phyloP scores from a whole-genome alignment of 345 rosid species.

The Citrus hindsii region DNA sequence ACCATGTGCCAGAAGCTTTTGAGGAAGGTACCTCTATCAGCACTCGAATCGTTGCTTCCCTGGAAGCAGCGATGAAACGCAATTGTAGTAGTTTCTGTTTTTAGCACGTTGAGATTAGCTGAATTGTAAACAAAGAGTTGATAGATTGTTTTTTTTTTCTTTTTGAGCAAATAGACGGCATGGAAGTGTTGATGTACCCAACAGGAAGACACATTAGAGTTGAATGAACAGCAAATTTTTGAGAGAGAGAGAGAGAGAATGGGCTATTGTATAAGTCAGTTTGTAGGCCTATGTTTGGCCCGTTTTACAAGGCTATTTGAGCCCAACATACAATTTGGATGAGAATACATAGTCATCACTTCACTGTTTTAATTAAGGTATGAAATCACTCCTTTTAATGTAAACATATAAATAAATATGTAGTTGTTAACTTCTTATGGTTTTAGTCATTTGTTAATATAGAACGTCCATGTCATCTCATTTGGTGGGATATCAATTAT shows the following conservation, averaged over 20 bases:
- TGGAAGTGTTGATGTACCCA: background rate
- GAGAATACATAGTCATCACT: too few relatives aligned
- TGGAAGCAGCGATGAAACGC: background rate
- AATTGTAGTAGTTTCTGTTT: constrained; percentile 9
- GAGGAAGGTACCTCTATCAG: background rate
- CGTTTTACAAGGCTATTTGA: background rate
- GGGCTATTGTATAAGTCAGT: too few relatives aligned
- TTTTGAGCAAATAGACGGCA: background rate
- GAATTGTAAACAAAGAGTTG: constrained; percentile 10
- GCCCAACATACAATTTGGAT: background rate
- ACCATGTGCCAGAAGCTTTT: constrained; percentile 47
- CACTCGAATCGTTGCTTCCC: background rate
- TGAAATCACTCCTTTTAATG: too few relatives aligned
- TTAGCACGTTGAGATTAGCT: constrained; percentile 15
- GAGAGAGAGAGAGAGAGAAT: too few relatives aligned
- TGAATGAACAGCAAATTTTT: too few relatives aligned
- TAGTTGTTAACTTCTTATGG: too few relatives aligned
- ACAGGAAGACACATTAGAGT: background rate
- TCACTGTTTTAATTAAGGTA: too few relatives aligned
- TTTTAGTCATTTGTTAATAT: background rate
- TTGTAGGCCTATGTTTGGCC: background rate
- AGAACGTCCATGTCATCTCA: background rate
- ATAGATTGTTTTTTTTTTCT: too few relatives aligned
- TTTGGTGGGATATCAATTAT: background rate
- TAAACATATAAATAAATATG: too few relatives aligned